Base-by-base conservation (phyloP, 164 flowering plant species). In the Dillenia suffruticosa region DNA sequence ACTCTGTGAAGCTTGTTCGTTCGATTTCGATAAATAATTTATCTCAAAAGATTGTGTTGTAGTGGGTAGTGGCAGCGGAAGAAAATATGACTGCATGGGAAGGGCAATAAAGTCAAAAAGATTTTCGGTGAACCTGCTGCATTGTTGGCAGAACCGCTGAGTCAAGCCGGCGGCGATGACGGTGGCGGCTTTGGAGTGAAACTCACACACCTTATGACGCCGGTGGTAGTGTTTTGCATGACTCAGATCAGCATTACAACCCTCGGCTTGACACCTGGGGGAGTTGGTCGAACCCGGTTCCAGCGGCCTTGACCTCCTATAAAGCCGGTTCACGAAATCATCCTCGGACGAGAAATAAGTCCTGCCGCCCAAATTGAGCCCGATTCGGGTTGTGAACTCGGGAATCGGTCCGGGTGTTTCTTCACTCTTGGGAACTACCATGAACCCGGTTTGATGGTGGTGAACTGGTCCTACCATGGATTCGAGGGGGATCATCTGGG, bases 131-230 rank as follows among this genome's bases (percentile, higher is more conserved):
- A 55, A 90, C 99, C 99, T 86, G 96, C 99, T 91, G 62, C 99
- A 94, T 63, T 94, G 99, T 61, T 94, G 99, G 72, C 99, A 94
- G 82, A 94, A 94, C 13, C 99, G 87, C 84, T 89, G 97, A 55
- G 92, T 86, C 58, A 86, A 54, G 22, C 96, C 97, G 68, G 69
- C 73, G 67, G 85, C 84, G 63, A 89, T 62, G 60, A 91, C 99
- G 44, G 87, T 81, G 26, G 96, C 59, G 9, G 97, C 87, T 54
- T 94, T 94, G 63, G 99, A 91, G 79, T 94, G 99, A 58, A 82
- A 82, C 85, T 94, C 97, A 66, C 99, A 94, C 50, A 94, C 97
- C 79, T 89, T 91, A 59, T 94, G 96, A 7, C 99, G 84, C 14
- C 95, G 84, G 79, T 91, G 96, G 73, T 91, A 94, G 67, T 84